Base-by-base conservation (phyloP, 768 basidiomycete species). In the Clitopilus hobsonii region DNA sequence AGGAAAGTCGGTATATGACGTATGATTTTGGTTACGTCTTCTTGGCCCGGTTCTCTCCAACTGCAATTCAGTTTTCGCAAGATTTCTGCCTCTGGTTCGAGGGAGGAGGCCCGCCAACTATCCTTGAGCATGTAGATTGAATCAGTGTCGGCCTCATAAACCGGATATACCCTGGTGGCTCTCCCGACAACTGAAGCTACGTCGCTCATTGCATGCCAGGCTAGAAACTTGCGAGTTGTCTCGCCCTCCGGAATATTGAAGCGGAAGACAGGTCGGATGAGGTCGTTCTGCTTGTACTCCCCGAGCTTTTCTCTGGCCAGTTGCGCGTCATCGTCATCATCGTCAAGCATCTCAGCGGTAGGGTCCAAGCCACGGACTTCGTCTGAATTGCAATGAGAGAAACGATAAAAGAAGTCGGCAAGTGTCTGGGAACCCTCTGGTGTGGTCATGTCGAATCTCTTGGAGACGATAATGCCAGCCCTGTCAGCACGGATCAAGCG, bases 111-210 rank as follows among this genome's bases (percentile, higher is more conserved):
- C 3, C 68, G 49, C 68, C 68, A 69, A 13, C 29, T 56, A 38
- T 69, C 68, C 56, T 69, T 69, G 24, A 69, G 29, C 23, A 64
- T 66, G 2, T 63, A 55, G 6, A 62, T 38, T 23, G 32, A 14
- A 1, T 51, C 29, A 1, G 25, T 48, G 13, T 36, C 32, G 3
- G 38, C 25, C 4, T 63, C 62, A 11, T 52, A 53, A 1, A 57
- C 62, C 13, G 56, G 54, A 16, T 51, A 63, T 5, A 49, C 60
- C 2, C 58, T 52, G 3, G 65, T 64, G 6, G 54, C 54, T 8
- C 60, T 20, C 2, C 61, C 57, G 5, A 50, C 52, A 7, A 55
- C 30, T 1, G 64, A 61, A 7, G 51, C 50, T 7, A 54, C 52
- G 24, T 64, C 30, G 28, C 14, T 22, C 18, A 54, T 41, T 7